A percentile compares a stretch with the other conserved stretches of the same genome.
Conservation (phyloP, 495 filamentous ascomycete genomes). For the Daldinia caldariorum region DNA sequence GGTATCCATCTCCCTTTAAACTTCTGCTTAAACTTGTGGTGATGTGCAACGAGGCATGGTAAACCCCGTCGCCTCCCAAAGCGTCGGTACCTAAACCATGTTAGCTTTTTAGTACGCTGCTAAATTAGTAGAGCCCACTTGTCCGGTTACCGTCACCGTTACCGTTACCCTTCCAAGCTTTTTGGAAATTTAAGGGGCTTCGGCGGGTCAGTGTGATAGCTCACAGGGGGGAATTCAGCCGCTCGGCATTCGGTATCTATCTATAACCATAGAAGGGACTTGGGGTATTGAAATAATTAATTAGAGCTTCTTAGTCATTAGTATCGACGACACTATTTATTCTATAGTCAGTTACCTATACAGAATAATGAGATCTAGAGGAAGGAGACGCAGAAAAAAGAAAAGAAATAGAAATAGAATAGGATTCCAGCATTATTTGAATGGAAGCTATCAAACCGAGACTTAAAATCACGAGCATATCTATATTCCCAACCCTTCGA, state of each 20-base stretch:
- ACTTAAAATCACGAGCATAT: neutral
- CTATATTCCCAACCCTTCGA: neutral
- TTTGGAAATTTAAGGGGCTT: slow-evolving; percentile 31
- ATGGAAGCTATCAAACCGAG: neutral
- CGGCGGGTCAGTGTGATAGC: slow-evolving; percentile 8
- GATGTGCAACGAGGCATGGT: neutral
- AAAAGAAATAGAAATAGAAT: neutral
- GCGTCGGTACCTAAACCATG: neutral
- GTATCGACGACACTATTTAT: too few species aligned
- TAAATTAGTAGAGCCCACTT: slow-evolving; percentile 13
- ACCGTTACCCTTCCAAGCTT: neutral
- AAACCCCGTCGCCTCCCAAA: neutral
- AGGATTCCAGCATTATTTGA: neutral
- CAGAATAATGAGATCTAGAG: too few species aligned
- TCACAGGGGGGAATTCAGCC: slow-evolving; percentile 17
- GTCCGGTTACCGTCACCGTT: neutral
- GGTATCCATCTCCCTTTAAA: too few species aligned
- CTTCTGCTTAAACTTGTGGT: neutral
- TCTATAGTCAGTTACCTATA: too few species aligned
- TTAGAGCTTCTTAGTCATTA: too few species aligned
- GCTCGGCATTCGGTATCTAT: slow-evolving; percentile 21
- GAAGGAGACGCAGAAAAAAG: too few species aligned
- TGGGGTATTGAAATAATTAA: neutral
- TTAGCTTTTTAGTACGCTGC: neutral
- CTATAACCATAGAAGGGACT: neutral